A percentile compares a stretch with the other conserved stretches of the same genome.
These are phyloP conservation scores for Basipetospora sp. DNA, from an alignment of 2,329 filamentous ascomycete genomes.

Conservation along the genomic window DNA sequence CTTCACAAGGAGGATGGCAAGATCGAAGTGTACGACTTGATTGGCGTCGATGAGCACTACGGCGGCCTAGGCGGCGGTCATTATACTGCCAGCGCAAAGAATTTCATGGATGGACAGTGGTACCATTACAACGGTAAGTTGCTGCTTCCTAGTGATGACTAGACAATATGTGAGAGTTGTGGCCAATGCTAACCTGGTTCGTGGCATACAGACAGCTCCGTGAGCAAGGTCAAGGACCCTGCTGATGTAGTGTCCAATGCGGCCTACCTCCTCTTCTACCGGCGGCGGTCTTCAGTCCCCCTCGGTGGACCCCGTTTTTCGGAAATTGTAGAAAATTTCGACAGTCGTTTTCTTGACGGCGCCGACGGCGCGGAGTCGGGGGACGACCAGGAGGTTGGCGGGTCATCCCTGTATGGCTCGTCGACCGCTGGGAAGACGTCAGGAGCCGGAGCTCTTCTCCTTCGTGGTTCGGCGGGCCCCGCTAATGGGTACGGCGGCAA, in stretches of 20 bases:
- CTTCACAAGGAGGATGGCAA: conserved; percentile 69
- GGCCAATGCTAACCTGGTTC: conserved; percentile 26
- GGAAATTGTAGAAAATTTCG: conserved; percentile 51
- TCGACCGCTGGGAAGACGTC: conserved; percentile 58
- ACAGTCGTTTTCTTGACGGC: conserved; percentile 26
- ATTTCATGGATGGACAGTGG: conserved; percentile 79
- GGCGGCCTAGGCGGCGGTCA: conserved; percentile 87
- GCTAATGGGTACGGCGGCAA: no score
- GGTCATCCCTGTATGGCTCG: conserved; percentile 78
- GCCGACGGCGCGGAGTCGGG: conserved; percentile 41
- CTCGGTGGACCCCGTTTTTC: conserved; percentile 68
- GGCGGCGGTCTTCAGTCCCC: conserved; percentile 60
- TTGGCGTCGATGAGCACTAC: conserved; percentile 91
- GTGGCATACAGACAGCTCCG: conserved; percentile 51
- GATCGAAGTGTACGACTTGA: conserved; percentile 75
- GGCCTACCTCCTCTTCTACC: conserved; percentile 92
- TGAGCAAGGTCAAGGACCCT: conserved; percentile 45
- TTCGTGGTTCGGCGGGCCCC: conserved; percentile 23
- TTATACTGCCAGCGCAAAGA: conserved; percentile 89
- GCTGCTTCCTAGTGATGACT: no score
- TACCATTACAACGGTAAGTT: conserved; percentile 91
- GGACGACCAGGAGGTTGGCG: conserved; percentile 70
- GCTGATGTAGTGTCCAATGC: conserved; percentile 54
- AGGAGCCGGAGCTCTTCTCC: conserved; percentile 64
- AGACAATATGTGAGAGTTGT: no score